phyloP scores from a whole-genome alignment of 805 yeast species.

The Danielia reshetovae region DNA sequence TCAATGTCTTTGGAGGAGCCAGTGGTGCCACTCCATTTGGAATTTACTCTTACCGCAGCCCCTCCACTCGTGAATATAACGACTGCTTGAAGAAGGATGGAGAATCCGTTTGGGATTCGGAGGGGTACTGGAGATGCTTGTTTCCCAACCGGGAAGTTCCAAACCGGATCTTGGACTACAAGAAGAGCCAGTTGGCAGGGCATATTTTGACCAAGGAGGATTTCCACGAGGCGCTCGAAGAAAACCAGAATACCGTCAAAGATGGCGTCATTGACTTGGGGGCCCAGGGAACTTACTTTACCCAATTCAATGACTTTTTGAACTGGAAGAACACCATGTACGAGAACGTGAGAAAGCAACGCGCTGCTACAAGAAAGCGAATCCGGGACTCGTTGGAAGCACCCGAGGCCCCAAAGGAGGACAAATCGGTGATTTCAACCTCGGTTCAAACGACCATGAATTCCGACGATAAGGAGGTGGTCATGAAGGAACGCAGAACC shows the following conservation, averaged over 20 bases:
- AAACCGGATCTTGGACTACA: constrained; percentile 26
- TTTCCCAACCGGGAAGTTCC: constrained; percentile 55
- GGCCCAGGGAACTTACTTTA: constrained; percentile 57
- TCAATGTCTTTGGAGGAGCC: constrained; percentile 11
- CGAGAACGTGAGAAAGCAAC: constrained; percentile 38
- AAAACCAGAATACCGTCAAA: constrained; percentile 1
- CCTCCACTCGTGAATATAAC: constrained; percentile 54
- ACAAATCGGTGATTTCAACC: constrained; percentile 21
- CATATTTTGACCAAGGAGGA: constrained; percentile 54
- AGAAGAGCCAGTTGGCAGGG: constrained; percentile 22
- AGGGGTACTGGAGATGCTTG: constrained; percentile 88
- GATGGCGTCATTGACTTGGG: constrained; percentile 35
- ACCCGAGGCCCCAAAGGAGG: background rate
- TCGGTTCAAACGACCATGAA: constrained; percentile 23
- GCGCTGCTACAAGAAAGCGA: constrained; percentile 11
- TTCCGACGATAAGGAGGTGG: constrained; percentile 26
- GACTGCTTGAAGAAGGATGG: constrained; percentile 67
- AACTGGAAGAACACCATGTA: constrained; percentile 63
- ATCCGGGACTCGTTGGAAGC: background rate
- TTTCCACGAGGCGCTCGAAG: constrained; percentile 31
- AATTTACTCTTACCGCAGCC: constrained; percentile 51
- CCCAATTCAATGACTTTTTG: constrained; percentile 58
- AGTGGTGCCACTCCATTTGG: constrained; percentile 39
- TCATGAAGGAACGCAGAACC: constrained; percentile 27
- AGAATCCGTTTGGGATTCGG: constrained; percentile 72